These are phyloP conservation scores for Emmonsiellopsis sp. DNA, from an alignment of 2,329 filamentous ascomycete species.

Conservation along the genomic window DNA sequence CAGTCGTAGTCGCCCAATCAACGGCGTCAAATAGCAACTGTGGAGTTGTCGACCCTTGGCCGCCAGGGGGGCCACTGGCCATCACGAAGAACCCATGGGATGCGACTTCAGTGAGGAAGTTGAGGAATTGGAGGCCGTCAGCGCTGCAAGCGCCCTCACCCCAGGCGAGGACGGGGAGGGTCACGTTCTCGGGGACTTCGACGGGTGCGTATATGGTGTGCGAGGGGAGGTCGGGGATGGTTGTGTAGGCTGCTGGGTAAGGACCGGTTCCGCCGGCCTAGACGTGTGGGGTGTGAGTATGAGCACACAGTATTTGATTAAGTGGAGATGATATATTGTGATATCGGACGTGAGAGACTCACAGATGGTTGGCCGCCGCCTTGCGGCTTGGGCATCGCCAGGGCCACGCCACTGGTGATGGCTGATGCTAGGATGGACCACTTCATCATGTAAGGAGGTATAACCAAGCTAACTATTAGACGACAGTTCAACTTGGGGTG, in stretches of 20 bases:
- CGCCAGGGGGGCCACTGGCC: neutral
- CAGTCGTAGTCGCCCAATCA: conserved; percentile 12
- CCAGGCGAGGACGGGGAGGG: conserved; percentile 11
- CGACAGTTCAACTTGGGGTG: too few species aligned
- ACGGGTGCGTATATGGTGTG: neutral
- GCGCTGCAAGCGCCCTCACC: conserved; percentile 18
- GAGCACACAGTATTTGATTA: neutral
- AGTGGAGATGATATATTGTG: too few species aligned
- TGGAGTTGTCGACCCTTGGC: neutral
- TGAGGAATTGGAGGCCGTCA: conserved; percentile 12
- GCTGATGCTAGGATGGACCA: neutral
- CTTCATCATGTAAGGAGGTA: neutral
- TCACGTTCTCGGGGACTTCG: neutral
- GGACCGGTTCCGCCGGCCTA: neutral
- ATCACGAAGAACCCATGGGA: conserved; percentile 15
- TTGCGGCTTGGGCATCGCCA: neutral
- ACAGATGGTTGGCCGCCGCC: too few species aligned
- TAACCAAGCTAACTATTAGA: too few species aligned
- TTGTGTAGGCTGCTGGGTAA: neutral
- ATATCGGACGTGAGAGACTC: too few species aligned
- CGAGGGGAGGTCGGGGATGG: neutral
- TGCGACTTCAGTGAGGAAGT: conserved; percentile 17
- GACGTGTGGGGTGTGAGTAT: neutral
- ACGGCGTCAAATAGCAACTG: conserved; percentile 19
- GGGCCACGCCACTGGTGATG: neutral